phyloP scores from a whole-genome alignment of 2,329 filamentous ascomycete genomes.

The Fusarium avenaceum region DNA sequence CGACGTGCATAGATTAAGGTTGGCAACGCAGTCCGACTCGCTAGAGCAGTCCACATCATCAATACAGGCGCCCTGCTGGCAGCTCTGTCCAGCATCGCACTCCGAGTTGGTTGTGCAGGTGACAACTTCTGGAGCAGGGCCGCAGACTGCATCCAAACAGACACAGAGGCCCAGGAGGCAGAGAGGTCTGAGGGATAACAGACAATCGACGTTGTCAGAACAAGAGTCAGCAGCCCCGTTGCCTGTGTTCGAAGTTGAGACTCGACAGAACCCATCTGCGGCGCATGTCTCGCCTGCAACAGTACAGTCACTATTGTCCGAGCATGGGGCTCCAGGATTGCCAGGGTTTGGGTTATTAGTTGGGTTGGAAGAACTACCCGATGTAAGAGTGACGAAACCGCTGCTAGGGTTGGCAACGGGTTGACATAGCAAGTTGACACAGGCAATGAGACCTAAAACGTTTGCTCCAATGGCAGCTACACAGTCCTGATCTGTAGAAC shows the following conservation, averaged over 20 bases:
- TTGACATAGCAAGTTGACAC: slow-evolving; percentile 19
- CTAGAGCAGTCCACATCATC: background rate
- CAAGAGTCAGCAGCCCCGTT: background rate
- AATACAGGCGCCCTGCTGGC: slow-evolving; percentile 19
- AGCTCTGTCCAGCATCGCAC: slow-evolving; percentile 2
- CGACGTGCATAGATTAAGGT: background rate
- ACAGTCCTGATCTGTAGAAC: slow-evolving; percentile 20
- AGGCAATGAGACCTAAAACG: slow-evolving; percentile 15
- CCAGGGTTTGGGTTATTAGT: background rate
- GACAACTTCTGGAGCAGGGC: background rate
- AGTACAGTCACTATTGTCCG: slow-evolving; percentile 10
- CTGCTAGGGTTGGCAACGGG: slow-evolving; percentile 11
- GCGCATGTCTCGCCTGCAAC: slow-evolving; percentile 15
- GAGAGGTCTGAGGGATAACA: slow-evolving; percentile 13
- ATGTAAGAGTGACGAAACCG: slow-evolving; percentile 16
- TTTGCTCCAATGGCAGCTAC: slow-evolving; percentile 1
- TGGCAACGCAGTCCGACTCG: background rate
- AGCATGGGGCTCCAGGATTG: background rate
- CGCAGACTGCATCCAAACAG: slow-evolving; percentile 30
- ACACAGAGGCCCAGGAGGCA: slow-evolving; percentile 33
- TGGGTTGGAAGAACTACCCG: background rate
- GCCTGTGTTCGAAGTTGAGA: background rate
- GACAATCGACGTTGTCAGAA: slow-evolving; percentile 10
- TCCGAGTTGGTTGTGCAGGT: background rate
- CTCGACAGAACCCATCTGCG: slow-evolving; percentile 4